A percentile compares a stretch with the other conserved stretches of the same genome.
phyloP scores from a whole-genome alignment of 2,329 filamentous ascomycete genomes.

The Parastagonospora avenae region DNA sequence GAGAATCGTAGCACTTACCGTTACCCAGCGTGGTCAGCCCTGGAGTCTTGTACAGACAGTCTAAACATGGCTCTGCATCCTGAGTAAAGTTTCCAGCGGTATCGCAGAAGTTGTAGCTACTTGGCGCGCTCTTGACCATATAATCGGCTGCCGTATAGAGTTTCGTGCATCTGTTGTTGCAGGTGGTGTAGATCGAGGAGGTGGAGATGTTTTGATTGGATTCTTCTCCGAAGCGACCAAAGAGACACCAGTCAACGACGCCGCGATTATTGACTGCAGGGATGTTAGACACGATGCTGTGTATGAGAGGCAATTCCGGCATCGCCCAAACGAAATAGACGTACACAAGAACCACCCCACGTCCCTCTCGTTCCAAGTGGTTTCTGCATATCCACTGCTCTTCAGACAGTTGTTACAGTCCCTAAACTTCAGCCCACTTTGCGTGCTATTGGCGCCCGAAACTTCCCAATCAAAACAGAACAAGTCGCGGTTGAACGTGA shows the following conservation, averaged over 20 bases:
- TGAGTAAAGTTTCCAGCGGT: slow-evolving; percentile 19
- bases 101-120: slow-evolving; percentile 23
- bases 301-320: too few species aligned
- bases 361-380: slow-evolving; percentile 15
- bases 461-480: slow-evolving; percentile 23
- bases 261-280: slow-evolving; percentile 23
- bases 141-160: slow-evolving; percentile 22
- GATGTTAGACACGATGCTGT: not conserved
- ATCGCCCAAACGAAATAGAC: too few species aligned
- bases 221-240: slow-evolving; percentile 22
- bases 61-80: slow-evolving; percentile 17
- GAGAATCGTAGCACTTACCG: slow-evolving; percentile 6
- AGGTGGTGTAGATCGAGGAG: slow-evolving; percentile 16
- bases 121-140: slow-evolving; percentile 14
- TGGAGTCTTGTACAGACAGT: slow-evolving; percentile 17
- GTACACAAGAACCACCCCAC: slow-evolving; percentile 25
- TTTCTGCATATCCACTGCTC: slow-evolving; percentile 14
- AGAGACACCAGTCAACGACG: slow-evolving; percentile 26
- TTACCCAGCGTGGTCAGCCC: slow-evolving; percentile 25
- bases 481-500: slow-evolving; percentile 16
- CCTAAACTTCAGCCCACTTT: slow-evolving; percentile 19
- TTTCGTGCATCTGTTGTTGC: slow-evolving; percentile 17
- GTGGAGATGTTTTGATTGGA: slow-evolving; percentile 14
- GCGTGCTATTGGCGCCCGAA: slow-evolving; percentile 14
- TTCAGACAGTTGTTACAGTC: slow-evolving; percentile 24